Percentiles rank a stretch among this genome's conserved stretches.
Conservation (phyloP, 2,329 filamentous ascomycete species). For the Dactylellina haptotyla region DNA sequence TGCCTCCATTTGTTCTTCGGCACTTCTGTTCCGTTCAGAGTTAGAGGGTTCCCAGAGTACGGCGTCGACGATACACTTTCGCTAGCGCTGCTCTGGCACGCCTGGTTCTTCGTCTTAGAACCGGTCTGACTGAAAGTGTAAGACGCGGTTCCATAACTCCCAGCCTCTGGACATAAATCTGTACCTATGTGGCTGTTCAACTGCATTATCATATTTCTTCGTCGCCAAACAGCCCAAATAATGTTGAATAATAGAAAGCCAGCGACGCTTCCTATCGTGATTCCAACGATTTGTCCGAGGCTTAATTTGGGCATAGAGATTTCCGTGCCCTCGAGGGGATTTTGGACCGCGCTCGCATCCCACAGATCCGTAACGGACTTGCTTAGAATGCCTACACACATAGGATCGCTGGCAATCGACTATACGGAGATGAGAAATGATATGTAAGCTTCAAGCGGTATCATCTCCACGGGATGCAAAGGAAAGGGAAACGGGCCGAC, state of each 20-base stretch:
- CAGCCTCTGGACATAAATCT: slow-evolving; percentile 35
- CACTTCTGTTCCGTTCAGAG: slow-evolving; percentile 13
- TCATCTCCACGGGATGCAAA: neutral
- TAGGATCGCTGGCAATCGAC: slow-evolving; percentile 9
- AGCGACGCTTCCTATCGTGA: slow-evolving; percentile 41
- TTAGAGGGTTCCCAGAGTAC: slow-evolving; percentile 44
- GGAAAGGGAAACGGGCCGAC: neutral
- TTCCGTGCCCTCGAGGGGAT: slow-evolving; percentile 35
- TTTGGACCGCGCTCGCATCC: slow-evolving; percentile 20
- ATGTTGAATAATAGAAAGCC: slow-evolving; percentile 38
- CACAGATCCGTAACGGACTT: slow-evolving; percentile 18
- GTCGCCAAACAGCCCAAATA: slow-evolving; percentile 36
- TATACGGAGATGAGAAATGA: neutral
- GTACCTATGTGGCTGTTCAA: slow-evolving; percentile 50
- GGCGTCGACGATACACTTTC: slow-evolving; percentile 24
- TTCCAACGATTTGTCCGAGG: slow-evolving; percentile 34
- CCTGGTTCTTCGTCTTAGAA: slow-evolving; percentile 4
- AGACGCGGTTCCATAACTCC: slow-evolving; percentile 17
- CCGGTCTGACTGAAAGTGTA: slow-evolving; percentile 9
- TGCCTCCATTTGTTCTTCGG: slow-evolving; percentile 25
- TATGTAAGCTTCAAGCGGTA: slow-evolving; percentile 16
- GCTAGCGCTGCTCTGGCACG: neutral
- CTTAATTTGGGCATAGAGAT: slow-evolving; percentile 33
- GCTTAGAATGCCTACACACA: neutral
- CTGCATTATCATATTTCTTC: slow-evolving; percentile 38